Evolutionary conservation across 2,329 filamentous ascomycete species (phyloP), one percentile per base, ranked within the genome.

Genomic region (Diplodia scrobiculata): DNA sequence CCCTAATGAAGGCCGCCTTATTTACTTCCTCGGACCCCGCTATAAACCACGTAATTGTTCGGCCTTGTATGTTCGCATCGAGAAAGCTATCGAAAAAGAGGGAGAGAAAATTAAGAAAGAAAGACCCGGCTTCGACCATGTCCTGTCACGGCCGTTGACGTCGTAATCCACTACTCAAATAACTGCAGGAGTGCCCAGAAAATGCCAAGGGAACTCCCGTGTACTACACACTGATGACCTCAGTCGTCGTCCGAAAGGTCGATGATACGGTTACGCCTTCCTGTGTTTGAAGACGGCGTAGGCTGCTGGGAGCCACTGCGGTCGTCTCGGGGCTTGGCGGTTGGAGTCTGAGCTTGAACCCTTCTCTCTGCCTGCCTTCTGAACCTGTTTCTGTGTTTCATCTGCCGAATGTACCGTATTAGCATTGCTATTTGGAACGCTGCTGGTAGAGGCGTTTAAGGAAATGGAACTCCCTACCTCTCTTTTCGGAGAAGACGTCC

Each of bases 261-360:
- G 17, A 62, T 62, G 27, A 34, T 13, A 4, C 2, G 6, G 1
- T 38, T 17, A 25, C 45, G 41, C 27, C 10, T 50, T 13, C 25
- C 50, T 32, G 9, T 47, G 41, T 13, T 62, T 38, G 58, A 50
- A 17, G 58, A 25, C 5, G 27, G 58, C 5, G 27, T 62, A 50
- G 58, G 29, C 45, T 27, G 19, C 45, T 62, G 58, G 45, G 58
- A 36, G 41, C 58, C 41, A 62, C 17, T 41, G 10, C 11, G 58
- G 45, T n/a, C 27, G 29, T 34, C 32, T 6, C 14, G n/a, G 7
- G 13, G 11, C 11, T 45, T 47, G 41, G 11, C 45, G n/a, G 21
- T 17, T 32, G 58, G 41, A 4, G 45, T 62, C 17, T 19, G 41
- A 9, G 45, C 48, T 10, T 13, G 21, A 29, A 50, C 14, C 58